Conservation (phyloP, 768 basidiomycete genomes). For the Termitomyces sp. region DNA sequence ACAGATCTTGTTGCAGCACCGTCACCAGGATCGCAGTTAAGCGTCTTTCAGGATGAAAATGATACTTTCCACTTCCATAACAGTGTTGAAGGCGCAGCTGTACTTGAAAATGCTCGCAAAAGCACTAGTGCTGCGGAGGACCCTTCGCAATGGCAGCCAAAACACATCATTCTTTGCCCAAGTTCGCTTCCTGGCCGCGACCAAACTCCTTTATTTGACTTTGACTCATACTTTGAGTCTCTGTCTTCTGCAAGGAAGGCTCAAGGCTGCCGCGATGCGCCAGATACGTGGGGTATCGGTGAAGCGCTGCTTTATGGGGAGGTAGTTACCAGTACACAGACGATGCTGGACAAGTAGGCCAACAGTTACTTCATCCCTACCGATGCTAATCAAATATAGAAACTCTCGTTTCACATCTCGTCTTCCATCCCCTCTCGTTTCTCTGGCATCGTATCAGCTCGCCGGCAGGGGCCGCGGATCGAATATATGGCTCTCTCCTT, state of each 20-base stretch:
- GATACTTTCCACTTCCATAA: conserved; percentile 68
- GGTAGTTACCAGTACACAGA: conserved; percentile 91
- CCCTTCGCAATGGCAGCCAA: conserved; percentile 38
- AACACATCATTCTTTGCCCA: conserved; percentile 50
- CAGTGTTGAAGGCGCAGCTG: conserved; percentile 24
- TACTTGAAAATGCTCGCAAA: conserved; percentile 27
- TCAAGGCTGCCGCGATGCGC: conserved; percentile 16
- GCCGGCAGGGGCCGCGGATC: conserved; percentile 84
- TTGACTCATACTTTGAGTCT: conserved; percentile 53
- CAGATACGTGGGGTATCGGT: conserved; percentile 54
- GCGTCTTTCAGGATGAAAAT: conserved; percentile 55
- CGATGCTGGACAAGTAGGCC: conserved; percentile 85
- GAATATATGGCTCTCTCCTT: conserved; percentile 91
- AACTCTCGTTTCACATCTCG: conserved; percentile 68
- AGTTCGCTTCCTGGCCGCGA: conserved; percentile 46
- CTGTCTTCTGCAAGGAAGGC: conserved; percentile 34
- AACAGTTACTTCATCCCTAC: neutral
- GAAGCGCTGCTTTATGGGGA: conserved; percentile 85
- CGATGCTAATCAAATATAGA: conserved; percentile 34
- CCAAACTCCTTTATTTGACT: conserved; percentile 73
- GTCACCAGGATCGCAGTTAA: conserved; percentile 23
- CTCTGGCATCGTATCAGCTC: conserved; percentile 84
- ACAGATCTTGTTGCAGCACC: conserved; percentile 33
- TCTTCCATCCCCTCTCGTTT: conserved; percentile 76
- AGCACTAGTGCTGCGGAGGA: conserved; percentile 19